Base-by-base conservation (phyloP, 306 rosid genomes). In the Rosa persica region DNA sequence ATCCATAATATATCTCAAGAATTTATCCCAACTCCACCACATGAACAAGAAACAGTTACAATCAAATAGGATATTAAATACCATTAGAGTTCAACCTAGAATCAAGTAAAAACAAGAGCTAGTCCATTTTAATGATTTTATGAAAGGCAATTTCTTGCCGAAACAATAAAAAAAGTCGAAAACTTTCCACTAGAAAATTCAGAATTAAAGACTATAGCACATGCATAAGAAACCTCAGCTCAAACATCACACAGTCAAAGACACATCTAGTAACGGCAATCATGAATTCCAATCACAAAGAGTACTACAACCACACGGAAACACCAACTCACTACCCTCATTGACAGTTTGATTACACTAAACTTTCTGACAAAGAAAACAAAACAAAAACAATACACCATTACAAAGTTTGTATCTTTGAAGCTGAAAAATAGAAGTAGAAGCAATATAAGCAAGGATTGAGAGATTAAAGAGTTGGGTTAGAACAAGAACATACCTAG, bases 401-500 rank as follows among this genome's bases (percentile, higher is more conserved):
- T 19, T 25, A n/a, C 22, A 8, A 62, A 55, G 27, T 20, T 55
- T 55, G 5, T 1, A 27, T 22, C 27, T 9, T 25, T 40, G 19
- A 15, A 51, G 65, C 57, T 48, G 71, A 55, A 48, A 15, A 42
- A 64, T 10, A 47, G 2, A 72, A 34, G 38, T 4, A 44, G 2
- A 6, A 10, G 44, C 36, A 71, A 20, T 49, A 16, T 25, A 19
- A 52, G 64, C 12, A 15, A 23, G 71, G 7, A 58, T 3, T 30
- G 22, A 60, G 69, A 30, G 22, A 43, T 55, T 25, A 20, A 68
- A 70, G 49, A 58, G 44, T 34, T 52, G 42, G 52, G 42, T 16
- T 55, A 76, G 58, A 47, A 58, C 3, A 79, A 30, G 54, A 22
- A 47, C 23, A n/a, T 83, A 93, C 98, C 98, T 84, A 93, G 83